Percentiles rank a stretch among this genome's conserved stretches.
Conservation (phyloP, 163 green algal species). For the Scenedesmus sp. region DNA sequence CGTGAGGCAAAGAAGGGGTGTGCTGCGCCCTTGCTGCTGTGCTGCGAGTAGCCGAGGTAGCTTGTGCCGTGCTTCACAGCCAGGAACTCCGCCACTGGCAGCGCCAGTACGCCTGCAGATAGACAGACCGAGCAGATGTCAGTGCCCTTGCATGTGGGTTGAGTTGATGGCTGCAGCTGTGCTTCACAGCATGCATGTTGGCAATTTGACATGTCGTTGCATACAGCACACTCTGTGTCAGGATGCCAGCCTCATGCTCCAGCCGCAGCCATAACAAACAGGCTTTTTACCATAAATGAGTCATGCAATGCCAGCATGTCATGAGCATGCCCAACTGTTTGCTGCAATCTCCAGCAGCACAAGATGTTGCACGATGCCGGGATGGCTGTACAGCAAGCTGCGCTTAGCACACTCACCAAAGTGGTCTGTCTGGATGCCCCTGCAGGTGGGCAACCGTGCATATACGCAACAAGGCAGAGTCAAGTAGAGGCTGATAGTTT, state of each 20-base stretch:
- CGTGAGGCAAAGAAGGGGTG: constrained; percentile 64
- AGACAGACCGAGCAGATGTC: neutral
- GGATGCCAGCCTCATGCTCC: too few relatives aligned
- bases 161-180: too few relatives aligned
- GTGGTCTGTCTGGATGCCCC: constrained; percentile 80
- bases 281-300: too few relatives aligned
- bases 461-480: neutral
- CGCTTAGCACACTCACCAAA: constrained; percentile 51
- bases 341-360: neutral
- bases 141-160: neutral
- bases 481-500: neutral
- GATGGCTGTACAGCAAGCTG: neutral
- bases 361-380: neutral
- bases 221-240: too few relatives aligned
- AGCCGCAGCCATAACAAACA: too few relatives aligned
- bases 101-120: constrained; percentile 73
- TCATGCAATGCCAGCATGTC: too few relatives aligned
- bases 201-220: too few relatives aligned
- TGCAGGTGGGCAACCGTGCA: constrained; percentile 24
- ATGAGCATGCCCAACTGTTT: neutral
- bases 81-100: constrained; percentile 91
- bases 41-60: constrained; percentile 78
- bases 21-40: constrained; percentile 29
- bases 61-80: constrained; percentile 81
- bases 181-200: too few relatives aligned